Percentiles rank a stretch among this genome's conserved stretches.
Conservation (phyloP, 148 eudicot genomes). For the Rhododendron ferrugineum region DNA sequence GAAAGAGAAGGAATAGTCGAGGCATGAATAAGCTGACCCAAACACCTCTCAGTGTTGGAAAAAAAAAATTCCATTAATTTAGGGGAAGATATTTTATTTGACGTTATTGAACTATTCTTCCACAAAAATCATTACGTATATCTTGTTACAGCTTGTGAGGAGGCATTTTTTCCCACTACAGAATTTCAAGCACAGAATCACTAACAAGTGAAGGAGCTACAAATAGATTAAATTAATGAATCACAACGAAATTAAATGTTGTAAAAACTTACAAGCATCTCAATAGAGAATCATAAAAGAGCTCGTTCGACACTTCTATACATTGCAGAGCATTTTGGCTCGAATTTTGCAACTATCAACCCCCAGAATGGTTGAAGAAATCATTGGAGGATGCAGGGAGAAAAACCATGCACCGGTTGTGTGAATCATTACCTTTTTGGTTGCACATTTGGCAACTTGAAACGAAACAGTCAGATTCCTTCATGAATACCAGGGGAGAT, state of each 20-base stretch:
- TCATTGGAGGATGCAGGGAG: background rate
- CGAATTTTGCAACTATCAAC: background rate
- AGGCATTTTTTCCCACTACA: background rate
- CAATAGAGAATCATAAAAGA: background rate
- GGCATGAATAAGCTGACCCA: too few species aligned
- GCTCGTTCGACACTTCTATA: background rate
- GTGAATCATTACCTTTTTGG: background rate
- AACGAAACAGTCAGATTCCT: background rate
- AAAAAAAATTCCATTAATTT: too few species aligned
- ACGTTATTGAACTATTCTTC: background rate
- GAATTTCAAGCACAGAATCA: background rate
- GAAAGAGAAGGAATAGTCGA: too few species aligned
- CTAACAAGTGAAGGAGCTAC: background rate
- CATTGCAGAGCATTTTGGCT: background rate
- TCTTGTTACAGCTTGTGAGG: background rate
- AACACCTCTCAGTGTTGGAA: too few species aligned
- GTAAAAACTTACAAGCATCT: slow-evolving; percentile 4
- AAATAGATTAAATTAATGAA: background rate
- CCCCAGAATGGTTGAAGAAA: background rate
- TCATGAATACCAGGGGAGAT: background rate
- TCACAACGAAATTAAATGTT: background rate
- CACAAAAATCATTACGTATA: background rate
- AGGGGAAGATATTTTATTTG: too few species aligned
- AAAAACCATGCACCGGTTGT: background rate
- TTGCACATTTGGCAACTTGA: background rate